phyloP scores from a whole-genome alignment of 306 rosid genomes.

The Malus sieversii region DNA sequence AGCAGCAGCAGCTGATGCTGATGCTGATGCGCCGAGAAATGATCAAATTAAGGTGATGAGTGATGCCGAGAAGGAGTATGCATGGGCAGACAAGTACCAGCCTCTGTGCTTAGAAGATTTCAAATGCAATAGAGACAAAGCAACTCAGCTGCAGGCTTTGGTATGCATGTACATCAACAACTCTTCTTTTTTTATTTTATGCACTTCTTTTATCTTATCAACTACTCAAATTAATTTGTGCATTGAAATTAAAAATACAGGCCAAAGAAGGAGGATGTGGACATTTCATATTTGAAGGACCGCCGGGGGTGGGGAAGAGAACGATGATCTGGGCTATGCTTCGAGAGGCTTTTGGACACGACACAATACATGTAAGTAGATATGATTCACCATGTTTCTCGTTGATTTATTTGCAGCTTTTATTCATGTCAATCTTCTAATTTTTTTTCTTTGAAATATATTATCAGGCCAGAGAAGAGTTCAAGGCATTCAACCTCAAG shows the following conservation, averaged over 20 bases:
- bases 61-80: constrained; percentile 13
- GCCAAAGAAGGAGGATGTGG: constrained; percentile 35
- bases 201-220: not conserved
- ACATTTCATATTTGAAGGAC: constrained; percentile 81
- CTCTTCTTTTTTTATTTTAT: not conserved
- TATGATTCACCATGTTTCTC: not conserved
- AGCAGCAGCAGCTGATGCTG: not conserved
- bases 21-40: not conserved
- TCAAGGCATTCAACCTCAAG: constrained; percentile 40
- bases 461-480: constrained; percentile 47
- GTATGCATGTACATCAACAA: constrained; percentile 11
- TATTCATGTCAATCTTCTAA: not conserved
- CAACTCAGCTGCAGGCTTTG: constrained; percentile 38
- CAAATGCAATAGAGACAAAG: constrained; percentile 58
- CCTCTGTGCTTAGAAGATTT: constrained; percentile 53
- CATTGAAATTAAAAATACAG: constrained; percentile 18
- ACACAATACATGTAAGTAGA: constrained; percentile 35
- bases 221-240: not conserved
- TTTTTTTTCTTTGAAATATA: not conserved
- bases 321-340: constrained; percentile 84
- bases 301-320: constrained; percentile 68
- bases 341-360: constrained; percentile 53
- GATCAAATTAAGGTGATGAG: not conserved
- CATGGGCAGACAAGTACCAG: constrained; percentile 60
- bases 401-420: not conserved